Percentiles rank a stretch among this genome's conserved stretches.
These are phyloP conservation scores for Monosporascus sp. DNA, from an alignment of 2,329 filamentous ascomycete species.

Conservation along the genomic window DNA sequence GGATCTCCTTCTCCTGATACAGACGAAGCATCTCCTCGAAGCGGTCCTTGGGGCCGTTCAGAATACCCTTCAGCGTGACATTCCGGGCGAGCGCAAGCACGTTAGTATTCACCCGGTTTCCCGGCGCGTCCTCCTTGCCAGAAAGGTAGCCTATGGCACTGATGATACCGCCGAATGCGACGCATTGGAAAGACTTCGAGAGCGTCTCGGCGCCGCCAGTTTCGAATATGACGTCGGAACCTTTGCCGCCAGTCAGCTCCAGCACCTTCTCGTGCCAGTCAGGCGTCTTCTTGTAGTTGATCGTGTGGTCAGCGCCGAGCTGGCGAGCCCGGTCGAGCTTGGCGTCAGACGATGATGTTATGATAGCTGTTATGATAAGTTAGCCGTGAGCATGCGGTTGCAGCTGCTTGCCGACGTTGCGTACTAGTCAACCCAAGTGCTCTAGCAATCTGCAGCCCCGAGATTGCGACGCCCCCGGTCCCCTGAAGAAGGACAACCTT, in stretches of 20 bases:
- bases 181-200: conserved; percentile 45
- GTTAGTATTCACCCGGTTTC: conserved; percentile 51
- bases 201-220: conserved; percentile 48
- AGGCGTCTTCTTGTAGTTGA: conserved; percentile 50
- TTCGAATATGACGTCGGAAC: conserved; percentile 52
- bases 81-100: conserved; percentile 35
- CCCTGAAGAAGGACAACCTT: conserved; percentile 48
- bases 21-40: conserved; percentile 50
- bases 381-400: conserved; percentile 1
- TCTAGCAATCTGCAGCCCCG: conserved; percentile 49
- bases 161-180: conserved; percentile 51
- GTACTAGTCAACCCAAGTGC: conserved; percentile 44
- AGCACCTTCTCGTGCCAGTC: conserved; percentile 47
- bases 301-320: conserved; percentile 45
- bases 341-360: conserved; percentile 37
- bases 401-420: not conserved
- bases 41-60: conserved; percentile 53
- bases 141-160: conserved; percentile 37
- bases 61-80: conserved; percentile 39
- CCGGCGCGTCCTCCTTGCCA: conserved; percentile 43
- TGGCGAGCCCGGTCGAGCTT: conserved; percentile 42
- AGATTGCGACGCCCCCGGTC: conserved; percentile 48
- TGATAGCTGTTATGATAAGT: conserved; percentile 8
- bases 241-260: conserved; percentile 36
- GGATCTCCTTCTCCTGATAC: conserved; percentile 38